These are phyloP conservation scores for Pezicula radicicola DNA, from an alignment of 2,329 filamentous ascomycete species.

Conservation along the genomic window DNA sequence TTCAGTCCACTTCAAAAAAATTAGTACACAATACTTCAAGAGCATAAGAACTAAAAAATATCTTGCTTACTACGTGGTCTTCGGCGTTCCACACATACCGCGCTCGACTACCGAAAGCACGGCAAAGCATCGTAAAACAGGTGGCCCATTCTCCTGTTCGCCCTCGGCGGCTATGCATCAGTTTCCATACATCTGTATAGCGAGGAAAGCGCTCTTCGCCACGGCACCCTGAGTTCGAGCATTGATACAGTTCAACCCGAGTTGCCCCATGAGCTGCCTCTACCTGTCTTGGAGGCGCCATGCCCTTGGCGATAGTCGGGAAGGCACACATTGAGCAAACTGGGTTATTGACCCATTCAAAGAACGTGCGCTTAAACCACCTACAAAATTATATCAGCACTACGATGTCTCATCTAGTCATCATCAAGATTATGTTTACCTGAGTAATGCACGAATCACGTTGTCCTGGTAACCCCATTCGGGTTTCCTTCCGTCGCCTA, in stretches of 20 bases:
- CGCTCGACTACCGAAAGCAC: conserved; percentile 84
- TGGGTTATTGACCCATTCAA: conserved; percentile 95
- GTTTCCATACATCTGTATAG: conserved; percentile 91
- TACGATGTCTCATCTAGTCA: conserved; percentile 11
- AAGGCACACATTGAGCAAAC: conserved; percentile 80
- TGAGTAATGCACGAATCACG: conserved; percentile 81
- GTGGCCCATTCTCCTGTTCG: conserved; percentile 96
- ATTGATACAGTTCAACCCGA: conserved; percentile 86
- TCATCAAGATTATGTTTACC: conserved; percentile 47
- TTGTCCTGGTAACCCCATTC: conserved; percentile 99
- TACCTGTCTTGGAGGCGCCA: conserved; percentile 81
- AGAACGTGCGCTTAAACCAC: conserved; percentile 96
- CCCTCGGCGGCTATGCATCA: conserved; percentile 82
- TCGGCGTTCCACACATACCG: conserved; percentile 99
- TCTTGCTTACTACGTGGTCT: conserved; percentile 64
- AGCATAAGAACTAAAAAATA: too few species aligned
- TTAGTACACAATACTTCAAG: too few species aligned
- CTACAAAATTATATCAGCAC: conserved; percentile 38
- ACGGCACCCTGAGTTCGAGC: conserved; percentile 72
- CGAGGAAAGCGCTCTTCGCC: conserved; percentile 86
- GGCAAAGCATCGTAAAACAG: conserved; percentile 97
- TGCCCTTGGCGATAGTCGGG: conserved; percentile 78
- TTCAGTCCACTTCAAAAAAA: conserved; percentile 68
- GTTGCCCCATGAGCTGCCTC: conserved; percentile 85
- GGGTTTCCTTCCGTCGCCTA: conserved; percentile 74